Evolutionary conservation across 2,329 filamentous ascomycete genomes (phyloP), one percentile per base, ranked within the genome.

Genomic region (Arachnomyces sp.): DNA sequence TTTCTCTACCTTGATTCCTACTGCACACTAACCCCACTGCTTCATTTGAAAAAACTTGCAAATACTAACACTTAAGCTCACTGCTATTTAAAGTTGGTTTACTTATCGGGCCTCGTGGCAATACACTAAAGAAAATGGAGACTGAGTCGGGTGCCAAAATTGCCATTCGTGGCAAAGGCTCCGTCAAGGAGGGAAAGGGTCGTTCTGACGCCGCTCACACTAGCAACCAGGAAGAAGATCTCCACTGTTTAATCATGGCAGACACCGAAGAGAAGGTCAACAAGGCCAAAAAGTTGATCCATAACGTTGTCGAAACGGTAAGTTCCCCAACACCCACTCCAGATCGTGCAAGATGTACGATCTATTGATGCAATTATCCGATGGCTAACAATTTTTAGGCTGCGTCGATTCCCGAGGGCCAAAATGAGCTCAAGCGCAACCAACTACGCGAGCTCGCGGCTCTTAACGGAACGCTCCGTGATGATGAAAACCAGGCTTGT

Each of bases 61-160:
- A 57, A 67, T 47, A 94, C 89, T 95, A 94, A 98, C 87, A 85
- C 80, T 72, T 84, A 89, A 25, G 84, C 79, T 84, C 63, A 57
- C 73, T 80, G 55, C 73, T 74, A 73, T 67, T 77, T 83, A 81
- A 94, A 98, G 92, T 98, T 80, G 92, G 92, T 70, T 82, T 98
- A 78, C 88, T 98, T 68, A 98, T 98, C 81, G 92, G 92, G 70
- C 92, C 92, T 70, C 92, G 92, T 90, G 92, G 92, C 70, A 98
- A 98, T 66, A 98, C 92, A 54, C 72, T 98, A 62, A 98, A 98
- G 74, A 98, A 95, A 68, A 98, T 98, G 92, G 92, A 98, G 66
- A 79, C 82, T 59, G 89, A 98, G 70, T 98, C 92, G 42, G 82
- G 82, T 49, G 92, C 92, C 64, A 98, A 98, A 69, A 98, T 98